A percentile compares a stretch with the other conserved stretches of the same genome.
phyloP scores from a whole-genome alignment of 2,329 filamentous ascomycete species.

The Tolypocladium inflatum region DNA sequence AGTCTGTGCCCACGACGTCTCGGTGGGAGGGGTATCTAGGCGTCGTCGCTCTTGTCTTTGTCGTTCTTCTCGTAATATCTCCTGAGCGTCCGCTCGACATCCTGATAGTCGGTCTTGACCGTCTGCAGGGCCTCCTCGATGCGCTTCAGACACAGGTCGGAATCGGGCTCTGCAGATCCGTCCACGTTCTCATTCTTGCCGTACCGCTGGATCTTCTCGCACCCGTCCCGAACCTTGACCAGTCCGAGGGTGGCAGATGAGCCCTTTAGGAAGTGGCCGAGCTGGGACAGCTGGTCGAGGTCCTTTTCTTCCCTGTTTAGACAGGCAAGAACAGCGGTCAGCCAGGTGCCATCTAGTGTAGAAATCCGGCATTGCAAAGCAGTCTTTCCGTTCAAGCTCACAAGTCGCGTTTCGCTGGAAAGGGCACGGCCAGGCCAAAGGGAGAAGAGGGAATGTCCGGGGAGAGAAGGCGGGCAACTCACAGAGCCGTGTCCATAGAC shows the following conservation, averaged over 20 bases:
- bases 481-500: constrained; percentile 79
- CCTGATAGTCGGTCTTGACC: constrained; percentile 68
- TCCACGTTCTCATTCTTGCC: constrained; percentile 75
- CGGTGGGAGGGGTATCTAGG: constrained; percentile 3
- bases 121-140: constrained; percentile 60
- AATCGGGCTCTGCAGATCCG: constrained; percentile 57
- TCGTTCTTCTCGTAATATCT: constrained; percentile 45
- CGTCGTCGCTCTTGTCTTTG: constrained; percentile 9
- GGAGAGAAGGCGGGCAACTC: constrained; percentile 29
- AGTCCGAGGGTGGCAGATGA: constrained; percentile 91
- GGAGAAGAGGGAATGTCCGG: not conserved
- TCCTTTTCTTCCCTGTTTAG: constrained; percentile 52
- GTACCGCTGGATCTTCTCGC: constrained; percentile 93
- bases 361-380: not conserved
- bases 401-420: not conserved
- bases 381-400: not conserved
- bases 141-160: constrained; percentile 56
- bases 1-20: not conserved
- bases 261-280: constrained; percentile 95
- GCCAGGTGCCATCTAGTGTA: not conserved
- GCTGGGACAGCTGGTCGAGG: constrained; percentile 64
- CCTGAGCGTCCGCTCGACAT: constrained; percentile 61
- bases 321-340: not conserved
- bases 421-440: not conserved
- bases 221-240: constrained; percentile 81